Conservation (phyloP, 2,329 filamentous ascomycete species). For the Aschersonia sp. region DNA sequence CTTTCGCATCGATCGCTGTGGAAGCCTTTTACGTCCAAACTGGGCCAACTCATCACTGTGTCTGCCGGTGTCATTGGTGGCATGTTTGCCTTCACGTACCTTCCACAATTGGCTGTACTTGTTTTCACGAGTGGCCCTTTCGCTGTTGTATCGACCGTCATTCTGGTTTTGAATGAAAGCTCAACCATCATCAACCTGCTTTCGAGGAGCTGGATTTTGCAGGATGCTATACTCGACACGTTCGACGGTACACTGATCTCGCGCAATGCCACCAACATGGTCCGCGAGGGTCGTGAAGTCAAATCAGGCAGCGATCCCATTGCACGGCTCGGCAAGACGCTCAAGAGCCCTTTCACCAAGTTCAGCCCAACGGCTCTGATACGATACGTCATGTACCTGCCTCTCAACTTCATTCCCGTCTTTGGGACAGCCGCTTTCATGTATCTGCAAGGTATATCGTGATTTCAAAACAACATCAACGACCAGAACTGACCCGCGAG, state of each 20-base stretch:
- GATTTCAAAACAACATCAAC: neutral
- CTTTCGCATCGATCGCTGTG: slow-evolving; percentile 38
- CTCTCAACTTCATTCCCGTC: slow-evolving; percentile 84
- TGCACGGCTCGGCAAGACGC: slow-evolving; percentile 37
- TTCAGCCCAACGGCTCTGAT: slow-evolving; percentile 51
- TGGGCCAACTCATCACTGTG: slow-evolving; percentile 50
- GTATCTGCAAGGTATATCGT: slow-evolving; percentile 47
- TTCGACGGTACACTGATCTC: slow-evolving; percentile 62
- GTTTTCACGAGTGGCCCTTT: slow-evolving; percentile 75
- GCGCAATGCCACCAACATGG: slow-evolving; percentile 39
- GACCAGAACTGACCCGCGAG: neutral
- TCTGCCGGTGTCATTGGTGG: slow-evolving; percentile 56
- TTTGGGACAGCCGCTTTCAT: slow-evolving; percentile 76
- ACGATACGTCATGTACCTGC: slow-evolving; percentile 71
- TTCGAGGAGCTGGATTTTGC: slow-evolving; percentile 58
- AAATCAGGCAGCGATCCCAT: slow-evolving; percentile 46
- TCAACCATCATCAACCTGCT: slow-evolving; percentile 41
- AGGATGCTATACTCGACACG: slow-evolving; percentile 72
- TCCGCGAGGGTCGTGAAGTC: slow-evolving; percentile 61
- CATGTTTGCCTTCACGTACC: slow-evolving; percentile 83
- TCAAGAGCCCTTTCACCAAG: slow-evolving; percentile 42
- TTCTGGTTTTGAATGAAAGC: slow-evolving; percentile 52
- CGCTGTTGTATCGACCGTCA: slow-evolving; percentile 56
- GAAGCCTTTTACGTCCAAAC: slow-evolving; percentile 40
- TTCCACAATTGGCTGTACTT: slow-evolving; percentile 70